Base-by-base conservation (phyloP, 1,284 basidiomycete species). In the Thecaphora thlaspeos region DNA sequence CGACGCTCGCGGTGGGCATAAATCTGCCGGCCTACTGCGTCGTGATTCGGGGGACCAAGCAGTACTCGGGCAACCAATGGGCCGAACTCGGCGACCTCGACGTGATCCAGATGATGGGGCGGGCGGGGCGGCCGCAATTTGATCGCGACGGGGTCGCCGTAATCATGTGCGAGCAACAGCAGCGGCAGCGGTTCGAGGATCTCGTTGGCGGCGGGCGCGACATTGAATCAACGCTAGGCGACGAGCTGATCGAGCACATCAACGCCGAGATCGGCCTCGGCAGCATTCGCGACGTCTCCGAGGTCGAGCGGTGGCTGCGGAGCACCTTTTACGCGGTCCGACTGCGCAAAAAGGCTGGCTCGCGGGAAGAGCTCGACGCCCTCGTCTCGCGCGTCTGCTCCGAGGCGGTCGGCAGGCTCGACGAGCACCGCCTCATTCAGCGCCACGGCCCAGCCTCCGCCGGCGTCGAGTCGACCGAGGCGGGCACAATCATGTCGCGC, bases 41-140 rank as follows among this genome's bases (percentile, higher is more conserved):
- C 54, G 66, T 75, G 48, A 54, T 75, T 15, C 60, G 69, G 8
- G 72, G 72, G 0, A 75, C 72, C 12, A 61, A 65, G 37, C 56
- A 60, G 32, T 74, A 55, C 32, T 54, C 61, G 21, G 68, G 53
- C n/a, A 30, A 17, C 4, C 55, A 51, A 12, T 70, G 66, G 70
- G 44, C 28, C 28, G 68, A 73, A 32, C 49, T 71, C 38, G 51
- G 60, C 7, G 72, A 74, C 22, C 54, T 74, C 9, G 70, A 72
- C 38, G 24, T 74, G 14, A 58, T 73, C 15, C 72, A 74, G 87
- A 91, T 78, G 90, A 90, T 81, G 61, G 82, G 82, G 0, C 72
- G 82, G 34, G 80, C 95, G 82, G 94, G 93, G 7, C 84, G 94
- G 19, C 93, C 94, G 15, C 92, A 96, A 78, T 97, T 90, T 73